These are phyloP conservation scores for Papilionanthe hybrid DNA, from an alignment of 116 monocot species.

Conservation along the genomic window DNA sequence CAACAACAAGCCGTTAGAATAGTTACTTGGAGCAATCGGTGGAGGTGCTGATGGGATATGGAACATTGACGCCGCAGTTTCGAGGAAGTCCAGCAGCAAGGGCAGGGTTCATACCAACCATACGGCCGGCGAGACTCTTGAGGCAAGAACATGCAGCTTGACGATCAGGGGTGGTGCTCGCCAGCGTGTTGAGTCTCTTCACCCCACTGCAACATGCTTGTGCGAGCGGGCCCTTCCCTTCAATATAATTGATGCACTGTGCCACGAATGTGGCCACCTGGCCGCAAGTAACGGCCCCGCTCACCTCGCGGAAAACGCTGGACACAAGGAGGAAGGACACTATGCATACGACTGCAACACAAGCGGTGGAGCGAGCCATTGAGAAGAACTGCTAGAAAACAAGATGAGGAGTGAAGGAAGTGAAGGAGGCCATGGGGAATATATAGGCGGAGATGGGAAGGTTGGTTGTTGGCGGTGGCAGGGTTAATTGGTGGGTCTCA, in stretches of 20 bases:
- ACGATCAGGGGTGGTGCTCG: constrained; percentile 13
- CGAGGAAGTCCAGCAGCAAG: constrained; percentile 19
- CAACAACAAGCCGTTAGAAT: no score
- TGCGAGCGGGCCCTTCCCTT: not conserved
- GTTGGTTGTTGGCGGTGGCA: no score
- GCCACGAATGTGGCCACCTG: not conserved
- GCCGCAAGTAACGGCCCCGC: constrained; percentile 18
- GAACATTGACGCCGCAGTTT: constrained; percentile 29
- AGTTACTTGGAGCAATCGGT: constrained; percentile 27
- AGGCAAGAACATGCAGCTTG: constrained; percentile 23
- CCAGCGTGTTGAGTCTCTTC: constrained; percentile 9
- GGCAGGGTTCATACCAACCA: not conserved
- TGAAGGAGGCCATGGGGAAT: no score
- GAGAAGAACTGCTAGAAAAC: not conserved
- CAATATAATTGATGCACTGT: constrained; percentile 21
- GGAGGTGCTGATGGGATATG: constrained; percentile 24
- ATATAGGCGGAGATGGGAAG: no score
- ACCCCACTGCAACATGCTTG: constrained; percentile 25
- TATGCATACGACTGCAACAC: not conserved
- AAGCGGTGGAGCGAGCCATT: constrained; percentile 7
- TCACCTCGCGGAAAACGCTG: not conserved
- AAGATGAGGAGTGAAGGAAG: no score
- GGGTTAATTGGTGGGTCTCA: no score
- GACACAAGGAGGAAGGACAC: constrained; percentile 10
- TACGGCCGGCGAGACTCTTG: constrained; percentile 4